A percentile compares a stretch with the other conserved stretches of the same genome.
Conservation (phyloP, 176 grass and related monocot genomes). For the Triticum turgidum region DNA sequence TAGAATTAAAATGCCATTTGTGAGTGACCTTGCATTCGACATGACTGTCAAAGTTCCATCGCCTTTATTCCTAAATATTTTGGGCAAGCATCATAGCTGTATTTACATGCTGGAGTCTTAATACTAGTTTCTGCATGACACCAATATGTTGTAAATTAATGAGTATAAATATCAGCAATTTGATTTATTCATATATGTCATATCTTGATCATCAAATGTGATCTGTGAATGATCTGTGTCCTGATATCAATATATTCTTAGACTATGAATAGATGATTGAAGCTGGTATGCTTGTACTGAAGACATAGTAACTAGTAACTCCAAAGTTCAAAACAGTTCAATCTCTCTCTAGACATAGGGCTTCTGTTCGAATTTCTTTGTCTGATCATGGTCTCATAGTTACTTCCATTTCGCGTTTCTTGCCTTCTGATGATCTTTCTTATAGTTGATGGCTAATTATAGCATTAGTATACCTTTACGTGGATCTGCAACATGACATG, state of each 20-base stretch:
- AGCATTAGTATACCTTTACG: not conserved
- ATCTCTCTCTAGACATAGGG: not conserved
- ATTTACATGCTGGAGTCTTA: not conserved
- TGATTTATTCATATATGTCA: not conserved
- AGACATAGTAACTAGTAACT: constrained; percentile 6
- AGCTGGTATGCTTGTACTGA: not conserved
- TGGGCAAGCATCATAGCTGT: not conserved
- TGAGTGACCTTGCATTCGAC: not conserved
- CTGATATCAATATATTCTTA: not conserved
- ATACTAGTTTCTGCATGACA: not conserved
- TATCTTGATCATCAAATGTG: not conserved
- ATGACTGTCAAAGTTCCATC: not conserved
- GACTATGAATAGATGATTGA: not conserved
- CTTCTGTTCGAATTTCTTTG: not conserved
- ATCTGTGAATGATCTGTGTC: not conserved
- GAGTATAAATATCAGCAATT: not conserved
- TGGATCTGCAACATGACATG: constrained; percentile 15
- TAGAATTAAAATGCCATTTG: not conserved
- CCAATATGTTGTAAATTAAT: not conserved
- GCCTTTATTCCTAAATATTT: not conserved
- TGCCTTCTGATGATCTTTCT: constrained; percentile 1
- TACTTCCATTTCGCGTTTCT: constrained; percentile 2
- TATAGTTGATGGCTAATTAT: not conserved
- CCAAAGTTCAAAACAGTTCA: not conserved
- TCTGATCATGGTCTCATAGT: not conserved